Conservation (phyloP, 164 flowering plant species). For the Nelumbo lutea region DNA sequence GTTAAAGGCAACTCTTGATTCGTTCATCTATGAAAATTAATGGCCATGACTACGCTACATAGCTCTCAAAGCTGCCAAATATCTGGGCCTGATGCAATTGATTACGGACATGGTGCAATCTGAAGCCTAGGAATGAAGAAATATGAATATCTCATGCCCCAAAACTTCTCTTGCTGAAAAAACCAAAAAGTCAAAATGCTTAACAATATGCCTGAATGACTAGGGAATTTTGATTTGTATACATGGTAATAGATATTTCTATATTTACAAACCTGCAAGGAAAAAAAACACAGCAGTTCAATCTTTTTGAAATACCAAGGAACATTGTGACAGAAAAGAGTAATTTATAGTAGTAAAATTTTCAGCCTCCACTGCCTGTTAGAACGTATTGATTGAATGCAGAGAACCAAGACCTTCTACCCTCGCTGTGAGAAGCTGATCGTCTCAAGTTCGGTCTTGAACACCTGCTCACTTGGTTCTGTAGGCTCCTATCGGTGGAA, state of each 20-base stretch:
- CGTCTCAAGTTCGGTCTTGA: conserved; percentile 48
- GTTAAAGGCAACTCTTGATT: no score
- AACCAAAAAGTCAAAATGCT: no score
- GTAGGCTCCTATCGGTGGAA: conserved; percentile 21
- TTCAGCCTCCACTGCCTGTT: conserved; percentile 44
- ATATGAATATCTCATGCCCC: no score
- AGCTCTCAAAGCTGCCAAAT: no score
- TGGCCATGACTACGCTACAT: no score
- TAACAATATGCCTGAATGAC: no score
- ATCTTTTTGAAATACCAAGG: conserved; percentile 4
- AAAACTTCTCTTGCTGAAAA: no score
- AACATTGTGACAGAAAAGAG: background rate
- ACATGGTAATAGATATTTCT: conserved; percentile 4
- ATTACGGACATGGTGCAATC: no score
- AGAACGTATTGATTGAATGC: conserved; percentile 48
- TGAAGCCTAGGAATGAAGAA: no score
- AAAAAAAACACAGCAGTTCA: background rate
- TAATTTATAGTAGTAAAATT: background rate
- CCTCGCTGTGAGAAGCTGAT: conserved; percentile 49
- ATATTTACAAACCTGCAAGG: conserved; percentile 18
- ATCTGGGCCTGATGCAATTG: no score
- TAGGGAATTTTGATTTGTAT: background rate
- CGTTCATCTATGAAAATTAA: no score
- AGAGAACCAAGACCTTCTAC: conserved; percentile 60
- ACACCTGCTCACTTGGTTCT: conserved; percentile 39